These are phyloP conservation scores for Trichophyton benhamiae DNA, from an alignment of 2,329 filamentous ascomycete genomes.

Conservation along the genomic window DNA sequence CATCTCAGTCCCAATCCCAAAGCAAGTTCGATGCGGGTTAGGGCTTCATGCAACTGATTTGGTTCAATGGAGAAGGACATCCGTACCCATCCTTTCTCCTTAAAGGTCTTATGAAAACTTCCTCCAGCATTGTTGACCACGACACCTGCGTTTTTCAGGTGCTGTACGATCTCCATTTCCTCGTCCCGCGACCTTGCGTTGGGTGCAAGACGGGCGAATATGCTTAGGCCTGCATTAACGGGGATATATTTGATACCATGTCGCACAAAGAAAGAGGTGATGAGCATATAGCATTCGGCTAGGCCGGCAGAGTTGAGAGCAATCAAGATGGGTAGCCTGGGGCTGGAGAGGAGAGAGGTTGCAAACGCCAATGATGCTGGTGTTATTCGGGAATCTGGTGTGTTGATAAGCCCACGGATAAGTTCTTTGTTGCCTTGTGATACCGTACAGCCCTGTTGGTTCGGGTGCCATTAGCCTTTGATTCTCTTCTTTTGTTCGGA, in stretches of 20 bases:
- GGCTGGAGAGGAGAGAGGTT: slow-evolving; percentile 17
- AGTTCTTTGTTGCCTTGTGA: slow-evolving; percentile 17
- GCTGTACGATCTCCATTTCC: slow-evolving; percentile 14
- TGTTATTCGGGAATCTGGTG: slow-evolving; percentile 16
- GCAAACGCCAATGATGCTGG: slow-evolving; percentile 15
- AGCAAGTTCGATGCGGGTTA: slow-evolving; percentile 13
- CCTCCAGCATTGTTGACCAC: slow-evolving; percentile 14
- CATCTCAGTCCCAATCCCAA: slow-evolving; percentile 5
- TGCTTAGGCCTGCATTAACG: slow-evolving; percentile 17
- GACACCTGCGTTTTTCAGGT: slow-evolving; percentile 16
- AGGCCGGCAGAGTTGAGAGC: slow-evolving; percentile 17
- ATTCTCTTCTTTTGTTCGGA: neutral
- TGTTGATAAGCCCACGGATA: slow-evolving; percentile 12
- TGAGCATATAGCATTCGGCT: slow-evolving; percentile 15
- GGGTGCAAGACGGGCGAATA: slow-evolving; percentile 17
- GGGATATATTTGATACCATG: slow-evolving; percentile 18
- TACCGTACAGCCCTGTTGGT: slow-evolving; percentile 15
- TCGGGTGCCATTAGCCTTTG: neutral
- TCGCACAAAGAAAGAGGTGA: slow-evolving; percentile 18
- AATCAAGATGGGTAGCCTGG: slow-evolving; percentile 16
- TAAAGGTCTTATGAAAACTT: slow-evolving; percentile 14
- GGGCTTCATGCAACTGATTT: slow-evolving; percentile 13
- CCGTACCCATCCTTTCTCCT: slow-evolving; percentile 20
- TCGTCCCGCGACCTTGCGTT: slow-evolving; percentile 18
- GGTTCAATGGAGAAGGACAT: slow-evolving; percentile 17